A percentile compares a stretch with the other conserved stretches of the same genome.
Conservation (phyloP, 2,329 filamentous ascomycete species). For the Knoxdaviesia proteae region DNA sequence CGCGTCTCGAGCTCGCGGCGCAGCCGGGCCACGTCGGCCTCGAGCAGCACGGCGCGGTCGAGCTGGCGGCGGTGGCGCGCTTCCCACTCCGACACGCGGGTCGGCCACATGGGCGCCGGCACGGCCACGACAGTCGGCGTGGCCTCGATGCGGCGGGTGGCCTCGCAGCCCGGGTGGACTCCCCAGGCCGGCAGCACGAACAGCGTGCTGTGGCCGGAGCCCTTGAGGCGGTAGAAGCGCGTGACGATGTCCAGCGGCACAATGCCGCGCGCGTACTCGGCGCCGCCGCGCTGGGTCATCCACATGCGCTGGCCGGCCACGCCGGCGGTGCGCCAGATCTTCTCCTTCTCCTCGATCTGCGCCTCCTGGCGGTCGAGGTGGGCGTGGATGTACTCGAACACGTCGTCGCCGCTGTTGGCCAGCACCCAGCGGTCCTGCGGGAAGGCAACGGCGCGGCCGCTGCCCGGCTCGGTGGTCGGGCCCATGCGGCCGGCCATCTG, state of each 20-base stretch:
- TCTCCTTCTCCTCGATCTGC: slow-evolving; percentile 14
- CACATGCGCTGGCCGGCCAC: slow-evolving; percentile 19
- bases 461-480: slow-evolving; percentile 23
- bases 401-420: slow-evolving; percentile 30
- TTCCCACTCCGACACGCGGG: slow-evolving; percentile 14
- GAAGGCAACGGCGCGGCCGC: slow-evolving; percentile 28
- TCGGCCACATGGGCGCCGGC: slow-evolving; percentile 11
- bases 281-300: slow-evolving; percentile 9
- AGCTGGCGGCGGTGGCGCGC: slow-evolving; percentile 8
- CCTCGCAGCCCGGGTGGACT: slow-evolving; percentile 20
- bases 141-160: slow-evolving; percentile 23
- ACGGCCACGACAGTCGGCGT: slow-evolving; percentile 18
- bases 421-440: slow-evolving; percentile 35
- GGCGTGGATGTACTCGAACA: slow-evolving; percentile 23
- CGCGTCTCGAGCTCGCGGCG: slow-evolving; percentile 11
- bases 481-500: slow-evolving; percentile 32
- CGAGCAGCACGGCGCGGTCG: slow-evolving; percentile 6
- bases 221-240: slow-evolving; percentile 29
- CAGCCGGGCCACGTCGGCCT: slow-evolving; percentile 6
- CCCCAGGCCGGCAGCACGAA: slow-evolving; percentile 31
- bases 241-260: slow-evolving; percentile 26
- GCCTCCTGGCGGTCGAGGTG: slow-evolving; percentile 25
- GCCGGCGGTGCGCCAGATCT: slow-evolving; percentile 15
- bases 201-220: slow-evolving; percentile 22
- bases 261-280: slow-evolving; percentile 20